Evolutionary conservation across 495 filamentous ascomycete species (phyloP), one percentile per base, ranked within the genome.

Genomic region (Penicillium nucicola): DNA sequence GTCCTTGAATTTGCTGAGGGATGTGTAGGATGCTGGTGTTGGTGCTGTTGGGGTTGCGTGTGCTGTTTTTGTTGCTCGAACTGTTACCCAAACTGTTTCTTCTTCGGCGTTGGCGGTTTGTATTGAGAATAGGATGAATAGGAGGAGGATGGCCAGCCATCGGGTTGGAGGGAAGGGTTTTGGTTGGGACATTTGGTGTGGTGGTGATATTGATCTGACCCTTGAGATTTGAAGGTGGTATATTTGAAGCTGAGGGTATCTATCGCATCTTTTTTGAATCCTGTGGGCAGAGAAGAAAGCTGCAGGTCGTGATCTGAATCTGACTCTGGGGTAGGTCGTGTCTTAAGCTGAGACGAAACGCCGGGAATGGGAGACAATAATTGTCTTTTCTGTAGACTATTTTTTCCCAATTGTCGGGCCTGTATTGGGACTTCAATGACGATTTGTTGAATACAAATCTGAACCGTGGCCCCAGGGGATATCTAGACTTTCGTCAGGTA

Each of bases 1-100:
- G 43, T 76, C 65, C 42, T 77, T 62, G 71, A 90, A 88, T 12
- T 60, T 42, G 4, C 37, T 19, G 39, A 67, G 52, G 52, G 72
- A 61, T 0, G 75, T 77, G 60, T 84, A 90, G 23, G 72, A 75
- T 1, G 72, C 43, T 2, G 71, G 65, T 14, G 58, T 50, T 0
- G 75, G 61, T 4, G 56, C 45, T 2, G 68, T 67, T 7, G 58
- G 61, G 18, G 66, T 56, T 18, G 46, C 42, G 25, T 55, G 50
- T 6, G 68, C 55, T 18, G 57, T 65, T 17, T 55, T 56, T 13
- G 58, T 54, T 18, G 64, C 52, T 32, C 57, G 19, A 2, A 56
- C 48, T n/a, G 48, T 60, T 19, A 48, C 44, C 35, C 43, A 22
- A 3, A 56, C 38, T 1, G 35, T 37, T 8, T 60, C 50, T 34